phyloP scores from a whole-genome alignment of 2,329 filamentous ascomycete species.

The Hypomyces perniciosus region DNA sequence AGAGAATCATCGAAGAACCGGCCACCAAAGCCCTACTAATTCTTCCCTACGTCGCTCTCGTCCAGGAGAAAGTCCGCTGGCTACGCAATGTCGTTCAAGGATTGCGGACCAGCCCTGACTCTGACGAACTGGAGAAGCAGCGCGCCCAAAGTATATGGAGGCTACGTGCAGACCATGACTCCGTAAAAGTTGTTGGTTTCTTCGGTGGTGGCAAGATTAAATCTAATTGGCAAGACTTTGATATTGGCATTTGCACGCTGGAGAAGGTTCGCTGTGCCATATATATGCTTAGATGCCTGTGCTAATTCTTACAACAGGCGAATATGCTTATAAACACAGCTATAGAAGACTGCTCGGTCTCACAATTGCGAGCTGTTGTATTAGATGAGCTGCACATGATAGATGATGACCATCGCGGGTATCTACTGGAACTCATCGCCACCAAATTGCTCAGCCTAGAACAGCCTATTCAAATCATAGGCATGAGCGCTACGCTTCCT shows the following conservation, averaged over 20 bases:
- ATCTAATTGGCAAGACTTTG: slow-evolving; percentile 65
- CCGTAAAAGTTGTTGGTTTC: slow-evolving; percentile 63
- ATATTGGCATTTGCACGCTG: slow-evolving; percentile 73
- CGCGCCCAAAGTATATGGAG: slow-evolving; percentile 42
- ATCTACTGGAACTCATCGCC: slow-evolving; percentile 67
- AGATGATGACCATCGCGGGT: slow-evolving; percentile 68
- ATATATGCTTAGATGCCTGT: neutral
- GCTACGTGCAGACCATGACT: slow-evolving; percentile 49
- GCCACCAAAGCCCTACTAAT: slow-evolving; percentile 65
- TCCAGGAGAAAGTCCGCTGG: slow-evolving; percentile 75
- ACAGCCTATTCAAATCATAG: slow-evolving; percentile 63
- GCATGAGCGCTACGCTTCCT: slow-evolving; percentile 74
- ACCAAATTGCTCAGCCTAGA: slow-evolving; percentile 67
- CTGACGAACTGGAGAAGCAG: slow-evolving; percentile 28
- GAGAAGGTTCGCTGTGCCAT: slow-evolving; percentile 51
- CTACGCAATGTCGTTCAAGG: slow-evolving; percentile 60
- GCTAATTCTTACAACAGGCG: slow-evolving; percentile 42
- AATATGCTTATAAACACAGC: slow-evolving; percentile 68
- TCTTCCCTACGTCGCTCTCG: slow-evolving; percentile 70
- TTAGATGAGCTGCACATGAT: slow-evolving; percentile 80
- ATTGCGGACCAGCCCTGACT: slow-evolving; percentile 33
- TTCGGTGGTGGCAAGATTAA: slow-evolving; percentile 67
- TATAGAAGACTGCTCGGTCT: slow-evolving; percentile 63
- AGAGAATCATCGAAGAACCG: slow-evolving; percentile 58
- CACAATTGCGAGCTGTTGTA: slow-evolving; percentile 60